A percentile compares a stretch with the other conserved stretches of the same genome.
These are phyloP conservation scores for Citrullus amarus DNA, from an alignment of 306 rosid genomes.

Conservation along the genomic window DNA sequence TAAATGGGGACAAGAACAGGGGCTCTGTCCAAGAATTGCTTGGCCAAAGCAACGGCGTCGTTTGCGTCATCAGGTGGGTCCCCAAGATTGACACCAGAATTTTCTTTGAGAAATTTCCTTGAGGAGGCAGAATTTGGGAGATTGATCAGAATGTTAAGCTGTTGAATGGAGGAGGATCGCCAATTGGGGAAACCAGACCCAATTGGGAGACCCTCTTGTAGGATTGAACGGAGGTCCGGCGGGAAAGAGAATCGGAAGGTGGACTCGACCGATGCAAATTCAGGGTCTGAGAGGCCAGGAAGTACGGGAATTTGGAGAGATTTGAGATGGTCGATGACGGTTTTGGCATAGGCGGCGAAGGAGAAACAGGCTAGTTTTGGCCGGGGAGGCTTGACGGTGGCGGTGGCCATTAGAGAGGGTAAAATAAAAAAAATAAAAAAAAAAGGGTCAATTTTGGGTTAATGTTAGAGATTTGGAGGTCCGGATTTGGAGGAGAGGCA, in stretches of 20 bases:
- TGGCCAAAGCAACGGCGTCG: slow-evolving; percentile 14
- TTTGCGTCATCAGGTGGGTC: slow-evolving; percentile 15
- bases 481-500: background rate
- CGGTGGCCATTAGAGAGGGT: background rate
- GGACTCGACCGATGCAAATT: slow-evolving; percentile 40
- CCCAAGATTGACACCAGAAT: slow-evolving; percentile 63
- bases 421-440: too few relatives aligned
- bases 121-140: slow-evolving; percentile 34
- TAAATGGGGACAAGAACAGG: slow-evolving; percentile 57
- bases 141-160: slow-evolving; percentile 44
- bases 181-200: slow-evolving; percentile 68
- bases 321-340: slow-evolving; percentile 33
- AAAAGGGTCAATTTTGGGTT: background rate
- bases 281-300: slow-evolving; percentile 49
- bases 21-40: slow-evolving; percentile 17
- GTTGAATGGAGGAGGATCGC: slow-evolving; percentile 69
- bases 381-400: slow-evolving; percentile 12
- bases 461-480: background rate
- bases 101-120: slow-evolving; percentile 30
- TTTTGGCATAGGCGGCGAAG: slow-evolving; percentile 50
- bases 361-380: slow-evolving; percentile 68
- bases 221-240: slow-evolving; percentile 67
- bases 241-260: slow-evolving; percentile 52
- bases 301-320: slow-evolving; percentile 31
- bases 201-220: slow-evolving; percentile 62